These are phyloP conservation scores for Pythium periplocum DNA, from an alignment of 352 stramenopile genomes.

Conservation along the genomic window DNA sequence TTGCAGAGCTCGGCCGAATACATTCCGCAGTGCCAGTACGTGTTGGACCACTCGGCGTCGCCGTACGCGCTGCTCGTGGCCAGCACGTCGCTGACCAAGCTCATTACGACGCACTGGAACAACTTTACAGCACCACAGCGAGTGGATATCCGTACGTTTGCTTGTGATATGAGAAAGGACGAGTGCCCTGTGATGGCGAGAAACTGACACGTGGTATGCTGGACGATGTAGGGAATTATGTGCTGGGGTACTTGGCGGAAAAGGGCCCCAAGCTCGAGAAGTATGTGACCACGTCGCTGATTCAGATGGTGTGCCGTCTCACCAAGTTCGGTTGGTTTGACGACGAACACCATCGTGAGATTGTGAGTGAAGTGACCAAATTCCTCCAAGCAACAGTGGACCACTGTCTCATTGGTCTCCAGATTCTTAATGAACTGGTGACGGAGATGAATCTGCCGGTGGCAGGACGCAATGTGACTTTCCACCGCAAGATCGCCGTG, in stretches of 20 bases:
- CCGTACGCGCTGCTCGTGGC: constrained; percentile 96
- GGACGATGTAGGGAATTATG: constrained; percentile 89
- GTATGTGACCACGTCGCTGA: constrained; percentile 94
- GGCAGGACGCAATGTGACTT: constrained; percentile 91
- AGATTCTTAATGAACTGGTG: constrained; percentile 97
- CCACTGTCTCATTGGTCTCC: constrained; percentile 97
- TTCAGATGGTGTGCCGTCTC: constrained; percentile 97
- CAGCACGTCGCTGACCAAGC: constrained; percentile 94
- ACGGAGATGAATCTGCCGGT: constrained; percentile 97
- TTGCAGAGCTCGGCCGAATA: constrained; percentile 93
- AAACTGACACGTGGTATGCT: too few relatives aligned
- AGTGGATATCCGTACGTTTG: constrained; percentile 89
- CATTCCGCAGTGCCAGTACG: constrained; percentile 98
- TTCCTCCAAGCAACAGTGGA: constrained; percentile 96
- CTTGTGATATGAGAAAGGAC: too few relatives aligned
- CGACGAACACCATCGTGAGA: constrained; percentile 93
- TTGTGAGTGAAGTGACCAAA: constrained; percentile 97
- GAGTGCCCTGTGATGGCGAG: too few relatives aligned
- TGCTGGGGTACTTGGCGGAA: constrained; percentile 95
- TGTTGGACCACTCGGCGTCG: constrained; percentile 95
- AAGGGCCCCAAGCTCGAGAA: constrained; percentile 92
- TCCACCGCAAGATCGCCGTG: constrained; percentile 97
- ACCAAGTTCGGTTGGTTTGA: constrained; percentile 99
- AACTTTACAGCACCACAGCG: constrained; percentile 82
- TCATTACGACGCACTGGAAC: constrained; percentile 97